Conservation (phyloP, 768 basidiomycete species). For the Psilocybe azurescens region DNA sequence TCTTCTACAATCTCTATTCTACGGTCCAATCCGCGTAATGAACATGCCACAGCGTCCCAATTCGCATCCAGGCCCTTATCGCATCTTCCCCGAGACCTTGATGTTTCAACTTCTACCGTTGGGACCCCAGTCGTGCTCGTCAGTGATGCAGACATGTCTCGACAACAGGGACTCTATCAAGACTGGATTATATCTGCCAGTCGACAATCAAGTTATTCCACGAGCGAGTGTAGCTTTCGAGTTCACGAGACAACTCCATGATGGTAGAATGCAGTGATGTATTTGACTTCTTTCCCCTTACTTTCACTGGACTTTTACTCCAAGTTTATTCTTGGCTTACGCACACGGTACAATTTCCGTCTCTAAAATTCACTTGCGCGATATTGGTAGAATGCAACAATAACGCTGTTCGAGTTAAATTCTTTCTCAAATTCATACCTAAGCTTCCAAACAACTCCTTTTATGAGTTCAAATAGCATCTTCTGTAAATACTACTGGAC, state of each 20-base stretch:
- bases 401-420: neutral
- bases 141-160: slow-evolving; percentile 27
- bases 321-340: neutral
- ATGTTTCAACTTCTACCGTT: slow-evolving; percentile 34
- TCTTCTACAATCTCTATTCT: slow-evolving; percentile 10
- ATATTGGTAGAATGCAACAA: neutral
- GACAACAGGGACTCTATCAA: slow-evolving; percentile 29
- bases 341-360: neutral
- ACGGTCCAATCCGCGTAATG: slow-evolving; percentile 3
- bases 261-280: neutral
- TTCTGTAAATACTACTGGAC: neutral
- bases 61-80: slow-evolving; percentile 4
- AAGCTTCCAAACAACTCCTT: neutral
- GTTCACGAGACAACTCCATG: neutral
- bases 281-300: neutral
- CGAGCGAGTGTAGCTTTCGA: slow-evolving; percentile 8
- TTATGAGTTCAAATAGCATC: neutral
- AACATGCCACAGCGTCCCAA: neutral
- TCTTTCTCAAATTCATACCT: neutral
- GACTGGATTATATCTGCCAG: slow-evolving; percentile 29
- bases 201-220: slow-evolving; percentile 20
- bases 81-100: slow-evolving; percentile 16
- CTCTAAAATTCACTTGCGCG: neutral
- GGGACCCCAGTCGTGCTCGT: slow-evolving; percentile 35
- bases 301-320: neutral